Conservation (phyloP, 2,329 filamentous ascomycete genomes). For the Ceratocystis huliohia region DNA sequence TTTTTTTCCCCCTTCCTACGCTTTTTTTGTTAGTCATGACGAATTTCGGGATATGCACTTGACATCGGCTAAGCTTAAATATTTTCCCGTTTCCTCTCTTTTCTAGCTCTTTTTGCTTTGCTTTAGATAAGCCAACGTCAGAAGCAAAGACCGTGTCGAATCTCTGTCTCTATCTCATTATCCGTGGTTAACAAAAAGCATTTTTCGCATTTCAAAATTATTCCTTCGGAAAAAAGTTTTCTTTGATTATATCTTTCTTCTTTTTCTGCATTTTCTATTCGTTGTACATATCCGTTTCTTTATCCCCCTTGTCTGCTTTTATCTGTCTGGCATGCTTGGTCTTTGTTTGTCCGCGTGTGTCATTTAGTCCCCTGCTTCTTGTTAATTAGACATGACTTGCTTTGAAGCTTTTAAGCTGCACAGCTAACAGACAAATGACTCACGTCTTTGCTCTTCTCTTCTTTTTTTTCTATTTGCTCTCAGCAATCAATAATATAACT, state of each 20-base stretch:
- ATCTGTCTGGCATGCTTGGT: background rate
- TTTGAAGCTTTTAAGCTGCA: background rate
- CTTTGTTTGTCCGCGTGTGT: background rate
- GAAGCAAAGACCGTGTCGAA: too few species aligned
- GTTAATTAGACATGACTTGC: background rate
- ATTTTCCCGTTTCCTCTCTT: background rate
- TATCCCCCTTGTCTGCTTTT: background rate
- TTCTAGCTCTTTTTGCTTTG: background rate
- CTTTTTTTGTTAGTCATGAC: constrained; percentile 12
- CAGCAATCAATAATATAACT: background rate
- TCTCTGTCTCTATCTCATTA: too few species aligned
- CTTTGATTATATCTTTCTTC: background rate
- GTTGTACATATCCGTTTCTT: background rate
- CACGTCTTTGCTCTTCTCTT: background rate
- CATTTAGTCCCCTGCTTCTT: background rate
- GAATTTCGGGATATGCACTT: constrained; percentile 11
- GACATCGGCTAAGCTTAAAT: constrained; percentile 6
- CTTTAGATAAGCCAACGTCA: background rate
- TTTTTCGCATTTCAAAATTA: background rate
- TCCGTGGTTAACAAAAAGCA: background rate
- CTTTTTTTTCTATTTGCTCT: background rate
- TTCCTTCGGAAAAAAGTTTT: background rate
- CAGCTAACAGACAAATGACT: background rate
- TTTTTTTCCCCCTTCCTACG: background rate
- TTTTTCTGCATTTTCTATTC: background rate